Conservation (phyloP, 2,329 filamentous ascomycete species). For the Diaporthe sp. region DNA sequence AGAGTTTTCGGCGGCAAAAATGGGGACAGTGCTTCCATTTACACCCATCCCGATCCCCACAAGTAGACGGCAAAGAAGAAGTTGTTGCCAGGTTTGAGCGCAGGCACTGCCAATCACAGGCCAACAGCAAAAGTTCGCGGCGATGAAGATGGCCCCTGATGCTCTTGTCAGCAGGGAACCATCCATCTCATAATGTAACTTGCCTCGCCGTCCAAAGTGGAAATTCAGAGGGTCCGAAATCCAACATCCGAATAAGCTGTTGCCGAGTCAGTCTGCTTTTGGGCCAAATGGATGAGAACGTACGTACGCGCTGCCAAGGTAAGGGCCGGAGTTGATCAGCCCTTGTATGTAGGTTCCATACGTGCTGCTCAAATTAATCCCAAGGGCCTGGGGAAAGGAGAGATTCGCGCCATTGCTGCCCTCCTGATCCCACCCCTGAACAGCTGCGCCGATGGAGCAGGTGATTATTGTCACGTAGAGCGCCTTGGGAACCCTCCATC, state of each 20-base stretch:
- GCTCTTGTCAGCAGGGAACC: not conserved
- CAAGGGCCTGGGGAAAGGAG: constrained; percentile 59
- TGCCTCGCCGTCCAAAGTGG: constrained; percentile 58
- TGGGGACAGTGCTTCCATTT: constrained; percentile 73
- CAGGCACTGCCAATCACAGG: constrained; percentile 75
- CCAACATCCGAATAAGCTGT: constrained; percentile 68
- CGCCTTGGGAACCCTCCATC: constrained; percentile 74
- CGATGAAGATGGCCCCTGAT: constrained; percentile 46
- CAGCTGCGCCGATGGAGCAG: constrained; percentile 67
- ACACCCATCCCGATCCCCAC: constrained; percentile 79
- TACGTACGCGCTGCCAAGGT: constrained; percentile 54
- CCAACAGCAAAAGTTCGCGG: constrained; percentile 66
- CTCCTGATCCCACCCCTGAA: constrained; percentile 64
- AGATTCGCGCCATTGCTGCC: constrained; percentile 65
- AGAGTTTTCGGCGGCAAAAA: constrained; percentile 67
- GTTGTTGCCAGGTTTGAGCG: constrained; percentile 75
- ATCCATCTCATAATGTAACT: not conserved
- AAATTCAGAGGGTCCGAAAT: constrained; percentile 61
- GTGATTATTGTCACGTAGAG: constrained; percentile 72
- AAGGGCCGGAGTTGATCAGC: constrained; percentile 66
- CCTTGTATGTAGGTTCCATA: constrained; percentile 70
- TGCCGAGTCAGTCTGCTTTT: constrained; percentile 44
- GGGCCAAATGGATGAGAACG: not conserved
- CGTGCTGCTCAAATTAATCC: constrained; percentile 55
- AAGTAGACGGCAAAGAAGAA: constrained; percentile 76